Evolutionary conservation across 768 basidiomycete genomes (phyloP), one percentile per base, ranked within the genome.

Genomic region (Mycena olivaceomarginata): DNA sequence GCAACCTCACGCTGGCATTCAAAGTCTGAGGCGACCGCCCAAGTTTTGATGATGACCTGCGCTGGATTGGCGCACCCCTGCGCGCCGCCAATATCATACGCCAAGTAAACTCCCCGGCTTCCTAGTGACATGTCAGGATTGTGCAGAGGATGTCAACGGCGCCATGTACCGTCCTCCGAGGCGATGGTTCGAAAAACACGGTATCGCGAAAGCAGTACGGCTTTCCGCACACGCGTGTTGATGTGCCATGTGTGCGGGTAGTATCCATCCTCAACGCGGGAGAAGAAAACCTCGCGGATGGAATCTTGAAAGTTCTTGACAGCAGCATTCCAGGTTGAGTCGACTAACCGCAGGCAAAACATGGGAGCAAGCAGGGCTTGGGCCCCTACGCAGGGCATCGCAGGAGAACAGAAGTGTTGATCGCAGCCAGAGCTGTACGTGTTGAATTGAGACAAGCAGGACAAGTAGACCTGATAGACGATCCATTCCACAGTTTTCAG

Each of bases 161-260:
- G 46, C 16, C 25, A 81, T 80, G 63, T 71, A 80, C 84, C 84
- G 18, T 62, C 75, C 46, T 86, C 85, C 0, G 83, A 79, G 40
- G 71, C 59, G 15, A 86, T 82, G 1, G 85, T 85, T 18, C 67
- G 64, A 68, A 81, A 83, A 0, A 85, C 79, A 37, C 85, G 80
- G 68, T 84, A 85, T 45, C 81, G 80, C 56, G 77, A 60, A 12
- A 84, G 70, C 4, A 85, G 68, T 11, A 81, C 77, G 16, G 79
- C 67, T 31, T 76, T 79, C 25, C 84, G 83, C 37, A 83, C 77
- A 46, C 79, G 81, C 2, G 84, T 84, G 68, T 84, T 84, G 79
- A 86, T 78, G 77, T 86, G 84, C 83, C 84, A 83, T 39, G 74
- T 46, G 65, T 86, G 80, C 11, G 85, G 84, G 69, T 85, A 84